Base-by-base conservation (phyloP, 2,329 filamentous ascomycete species). In the Epichloe aotearoae region DNA sequence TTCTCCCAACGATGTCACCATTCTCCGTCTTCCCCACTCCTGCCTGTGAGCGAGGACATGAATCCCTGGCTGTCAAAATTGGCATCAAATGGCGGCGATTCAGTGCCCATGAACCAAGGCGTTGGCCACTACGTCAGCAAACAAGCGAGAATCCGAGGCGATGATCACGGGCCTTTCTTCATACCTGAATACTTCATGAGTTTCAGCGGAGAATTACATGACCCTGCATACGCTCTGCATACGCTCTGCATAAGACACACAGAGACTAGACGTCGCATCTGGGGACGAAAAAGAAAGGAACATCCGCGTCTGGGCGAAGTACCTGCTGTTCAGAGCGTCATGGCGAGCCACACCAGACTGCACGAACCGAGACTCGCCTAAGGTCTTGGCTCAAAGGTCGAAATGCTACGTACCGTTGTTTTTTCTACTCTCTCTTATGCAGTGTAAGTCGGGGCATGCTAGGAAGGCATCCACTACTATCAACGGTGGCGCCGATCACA, bases 231-330 rank as follows among this genome's bases (percentile, higher is more conserved):
- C 52, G 51, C 50, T 51, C 50, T 50, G 7, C 26, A 30, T 30
- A 4, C 20, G 23, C 23, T 23, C 23, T 7, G 23, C 23, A 44
- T 53, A 40, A 54, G 51, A 52, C 49, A 54, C 50, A n/a, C 49
- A 52, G 46, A 52, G 44, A 53, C 52, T 50, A 54, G 52, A 47
- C 45, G 49, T 51, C 53, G 52, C 50, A 53, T 48, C 39, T 56
- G 57, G 33, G 53, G 14, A 50, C 55, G 51, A 57, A 58, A 44
- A 53, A 57, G 46, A 55, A 53, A 51, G 23, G 56, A 4, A 30
- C 3, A 20, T n/a, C 11, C 41, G 19, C 19, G 14, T 38, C 3
- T 50, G 49, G 44, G 43, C 30, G 39, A 42, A 51, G 43, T n/a
- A 36, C 38, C 42, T 33, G 41, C 26, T 44, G 36, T 48, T 36